Base-by-base conservation (phyloP, 2,329 filamentous ascomycete species). In the Monosporascus sp. region DNA sequence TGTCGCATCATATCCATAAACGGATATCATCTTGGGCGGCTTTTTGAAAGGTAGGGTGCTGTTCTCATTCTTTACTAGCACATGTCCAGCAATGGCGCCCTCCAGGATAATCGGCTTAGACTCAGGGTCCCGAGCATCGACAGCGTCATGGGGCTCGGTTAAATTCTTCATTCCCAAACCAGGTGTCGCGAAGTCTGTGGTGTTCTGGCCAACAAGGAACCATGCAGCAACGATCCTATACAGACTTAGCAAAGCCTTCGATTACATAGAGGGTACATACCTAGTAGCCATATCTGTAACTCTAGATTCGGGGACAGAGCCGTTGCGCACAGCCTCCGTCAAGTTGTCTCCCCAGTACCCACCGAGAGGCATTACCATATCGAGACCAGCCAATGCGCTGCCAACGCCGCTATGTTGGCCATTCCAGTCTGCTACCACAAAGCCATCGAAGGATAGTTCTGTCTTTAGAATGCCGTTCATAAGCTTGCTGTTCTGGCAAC, bases 201-300 rank as follows among this genome's bases (percentile, higher is more conserved):
- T 77, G 45, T 78, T 69, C 59, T 85, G 81, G 1, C 77, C 77
- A 18, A 80, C 68, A 31, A 81, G 72, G 56, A 82, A 85, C 77
- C 80, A 85, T 0, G 80, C 74, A 1, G 82, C 79, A 0, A 88
- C 69, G 60, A 88, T 87, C 53, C 85, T 81, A 27, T 69, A 72
- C 65, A 70, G 55, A 69, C 80, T 81, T 50, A 31, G 59, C 76
- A 77, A 51, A 81, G 55, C 55, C 76, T 67, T 39, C 81, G 77
- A 44, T 77, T 64, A 54, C 72, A 64, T 31, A 83, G 73, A 50
- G 80, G 69, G 17, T 39, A 46, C 54, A 57, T 83, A 76, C 57
- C 90, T 84, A 9, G 85, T 87, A 0, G 82, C 87, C 83, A 93
- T 93, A 67, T 96, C 90, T 51, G 88, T 85, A 1, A 95, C 65